phyloP scores from a whole-genome alignment of 371 early-diverging fungal genomes.

The Syncephalastrum racemosum region DNA sequence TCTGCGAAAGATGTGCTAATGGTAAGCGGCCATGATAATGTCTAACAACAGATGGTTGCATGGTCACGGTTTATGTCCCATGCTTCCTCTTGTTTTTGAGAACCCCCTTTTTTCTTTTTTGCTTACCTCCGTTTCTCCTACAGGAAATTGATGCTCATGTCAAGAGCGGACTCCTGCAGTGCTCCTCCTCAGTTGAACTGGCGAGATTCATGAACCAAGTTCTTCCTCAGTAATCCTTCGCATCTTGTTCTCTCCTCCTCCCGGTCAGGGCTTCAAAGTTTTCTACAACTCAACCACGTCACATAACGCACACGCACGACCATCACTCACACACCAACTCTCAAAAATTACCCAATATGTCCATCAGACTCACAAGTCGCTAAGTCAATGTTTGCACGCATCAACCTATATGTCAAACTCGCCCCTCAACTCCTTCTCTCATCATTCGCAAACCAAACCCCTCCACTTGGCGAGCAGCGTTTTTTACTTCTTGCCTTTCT shows the following conservation, averaged over 20 bases:
- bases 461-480: too few relatives aligned
- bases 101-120: background rate
- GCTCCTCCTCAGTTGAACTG: slow-evolving; percentile 21
- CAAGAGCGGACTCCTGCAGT: slow-evolving; percentile 23
- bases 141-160: slow-evolving; percentile 35
- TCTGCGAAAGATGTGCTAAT: slow-evolving; percentile 38
- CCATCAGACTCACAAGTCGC: too few relatives aligned
- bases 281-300: too few relatives aligned
- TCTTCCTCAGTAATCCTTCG: slow-evolving; percentile 13
- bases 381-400: too few relatives aligned
- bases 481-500: too few relatives aligned
- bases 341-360: too few relatives aligned
- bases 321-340: too few relatives aligned
- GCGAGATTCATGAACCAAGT: slow-evolving; percentile 25
- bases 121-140: background rate
- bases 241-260: background rate
- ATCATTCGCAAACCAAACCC: too few relatives aligned
- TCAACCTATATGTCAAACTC: too few relatives aligned
- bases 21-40: slow-evolving; percentile 18
- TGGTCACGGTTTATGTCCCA: background rate
- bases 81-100: background rate
- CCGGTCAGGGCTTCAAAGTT: too few relatives aligned
- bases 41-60: background rate
- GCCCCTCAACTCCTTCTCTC: too few relatives aligned
- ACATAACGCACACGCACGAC: too few relatives aligned